These are phyloP conservation scores for Hemileccinum impolitum DNA, from an alignment of 768 basidiomycete genomes.

Conservation along the genomic window DNA sequence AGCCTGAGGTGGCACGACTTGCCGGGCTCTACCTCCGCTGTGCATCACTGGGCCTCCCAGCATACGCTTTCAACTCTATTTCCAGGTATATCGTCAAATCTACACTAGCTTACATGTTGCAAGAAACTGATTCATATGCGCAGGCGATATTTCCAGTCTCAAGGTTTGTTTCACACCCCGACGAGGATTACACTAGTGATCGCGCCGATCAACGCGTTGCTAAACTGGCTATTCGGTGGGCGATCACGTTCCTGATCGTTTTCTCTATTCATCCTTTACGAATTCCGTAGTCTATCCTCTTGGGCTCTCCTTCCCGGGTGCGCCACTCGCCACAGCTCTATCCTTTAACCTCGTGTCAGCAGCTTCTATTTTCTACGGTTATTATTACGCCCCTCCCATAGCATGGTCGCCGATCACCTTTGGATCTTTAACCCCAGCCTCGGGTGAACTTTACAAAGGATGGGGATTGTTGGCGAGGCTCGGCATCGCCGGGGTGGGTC, in stretches of 20 bases:
- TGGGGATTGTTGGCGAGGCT: constrained; percentile 69
- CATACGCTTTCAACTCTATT: constrained; percentile 56
- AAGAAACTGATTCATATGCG: not conserved
- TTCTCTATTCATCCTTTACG: constrained; percentile 1
- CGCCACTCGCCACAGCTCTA: constrained; percentile 84
- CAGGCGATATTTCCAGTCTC: constrained; percentile 67
- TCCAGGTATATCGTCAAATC: constrained; percentile 39
- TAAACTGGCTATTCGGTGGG: constrained; percentile 84
- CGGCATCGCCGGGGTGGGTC: constrained; percentile 77
- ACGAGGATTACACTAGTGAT: constrained; percentile 79
- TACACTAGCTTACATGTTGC: not conserved
- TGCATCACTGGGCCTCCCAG: constrained; percentile 76
- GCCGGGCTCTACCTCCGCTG: constrained; percentile 77
- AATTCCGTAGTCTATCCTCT: constrained; percentile 41
- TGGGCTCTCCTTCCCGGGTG: constrained; percentile 86
- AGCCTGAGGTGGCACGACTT: constrained; percentile 76
- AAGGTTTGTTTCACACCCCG: constrained; percentile 81
- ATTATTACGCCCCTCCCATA: constrained; percentile 56
- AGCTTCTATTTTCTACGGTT: constrained; percentile 59
- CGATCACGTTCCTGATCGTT: not conserved
- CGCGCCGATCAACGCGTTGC: constrained; percentile 79
- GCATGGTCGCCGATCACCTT: constrained; percentile 63
- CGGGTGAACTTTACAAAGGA: constrained; percentile 58
- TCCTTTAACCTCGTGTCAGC: constrained; percentile 83
- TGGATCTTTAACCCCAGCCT: constrained; percentile 43